phyloP scores from a whole-genome alignment of 1,284 basidiomycete species.

The Tylopilus orsonianus region DNA sequence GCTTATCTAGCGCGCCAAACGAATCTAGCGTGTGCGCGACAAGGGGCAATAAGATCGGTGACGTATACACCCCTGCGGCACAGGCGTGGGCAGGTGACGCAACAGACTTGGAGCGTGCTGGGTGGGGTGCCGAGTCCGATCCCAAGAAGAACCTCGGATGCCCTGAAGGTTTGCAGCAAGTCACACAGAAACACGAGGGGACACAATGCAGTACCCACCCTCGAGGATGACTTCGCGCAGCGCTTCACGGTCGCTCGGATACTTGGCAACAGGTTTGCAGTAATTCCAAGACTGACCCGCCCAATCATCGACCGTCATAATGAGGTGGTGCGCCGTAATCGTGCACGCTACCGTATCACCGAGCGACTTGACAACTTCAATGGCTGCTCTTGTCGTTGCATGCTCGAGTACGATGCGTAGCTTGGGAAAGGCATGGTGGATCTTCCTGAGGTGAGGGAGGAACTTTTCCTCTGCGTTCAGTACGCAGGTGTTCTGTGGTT shows the following conservation, averaged over 20 bases:
- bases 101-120: slow-evolving; percentile 76
- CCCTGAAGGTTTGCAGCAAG: slow-evolving; percentile 44
- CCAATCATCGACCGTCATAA: slow-evolving; percentile 95
- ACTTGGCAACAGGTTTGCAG: slow-evolving; percentile 99
- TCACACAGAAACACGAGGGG: not conserved
- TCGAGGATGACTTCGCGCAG: slow-evolving; percentile 79
- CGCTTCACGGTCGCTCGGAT: slow-evolving; percentile 87
- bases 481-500: slow-evolving; percentile 80
- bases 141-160: slow-evolving; percentile 98
- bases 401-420: slow-evolving; percentile 98
- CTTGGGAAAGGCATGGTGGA: slow-evolving; percentile 86
- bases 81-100: slow-evolving; percentile 74
- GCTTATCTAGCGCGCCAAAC: slow-evolving; percentile 79
- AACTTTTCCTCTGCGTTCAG: slow-evolving; percentile 94
- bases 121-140: slow-evolving; percentile 96
- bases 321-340: slow-evolving; percentile 97
- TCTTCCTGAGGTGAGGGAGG: slow-evolving; percentile 82
- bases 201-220: slow-evolving; percentile 45
- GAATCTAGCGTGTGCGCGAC: slow-evolving; percentile 84
- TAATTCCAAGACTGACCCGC: slow-evolving; percentile 95
- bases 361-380: slow-evolving; percentile 86
- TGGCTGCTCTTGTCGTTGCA: slow-evolving; percentile 94
- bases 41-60: slow-evolving; percentile 85
- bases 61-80: slow-evolving; percentile 93
- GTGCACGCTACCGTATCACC: slow-evolving; percentile 92